These are phyloP conservation scores for Bacidia rubella DNA, from an alignment of 495 filamentous ascomycete genomes.

Conservation along the genomic window DNA sequence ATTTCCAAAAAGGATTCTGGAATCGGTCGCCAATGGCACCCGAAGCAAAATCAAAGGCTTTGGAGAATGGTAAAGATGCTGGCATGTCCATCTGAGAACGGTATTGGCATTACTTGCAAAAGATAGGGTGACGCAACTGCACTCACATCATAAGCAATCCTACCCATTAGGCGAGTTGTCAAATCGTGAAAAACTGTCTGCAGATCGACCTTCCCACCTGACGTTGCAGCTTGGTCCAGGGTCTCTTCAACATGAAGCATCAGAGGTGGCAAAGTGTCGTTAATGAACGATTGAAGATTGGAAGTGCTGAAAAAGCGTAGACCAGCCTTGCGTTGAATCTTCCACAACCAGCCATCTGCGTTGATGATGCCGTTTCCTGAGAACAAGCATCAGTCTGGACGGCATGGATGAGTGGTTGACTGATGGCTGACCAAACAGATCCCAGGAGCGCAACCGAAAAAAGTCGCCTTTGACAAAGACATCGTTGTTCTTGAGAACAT, in stretches of 20 bases:
- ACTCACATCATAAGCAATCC: conserved; percentile 44
- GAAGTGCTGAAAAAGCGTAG: conserved; percentile 41
- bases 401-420: background rate
- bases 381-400: background rate
- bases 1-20: conserved; percentile 45
- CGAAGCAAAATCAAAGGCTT: conserved; percentile 44
- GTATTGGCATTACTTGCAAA: background rate
- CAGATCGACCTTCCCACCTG: conserved; percentile 29
- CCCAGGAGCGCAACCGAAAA: conserved; percentile 42
- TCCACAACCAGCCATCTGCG: conserved; percentile 47
- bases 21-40: conserved; percentile 44
- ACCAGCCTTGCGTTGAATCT: conserved; percentile 44
- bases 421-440: conserved; percentile 47
- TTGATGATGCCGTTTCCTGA: conserved; percentile 49
- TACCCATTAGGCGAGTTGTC: conserved; percentile 46
- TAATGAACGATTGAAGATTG: conserved; percentile 41
- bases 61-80: conserved; percentile 40
- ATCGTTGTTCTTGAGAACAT: conserved; percentile 43
- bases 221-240: conserved; percentile 21
- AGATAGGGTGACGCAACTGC: background rate
- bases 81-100: conserved; percentile 43
- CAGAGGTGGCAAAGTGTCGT: conserved; percentile 39
- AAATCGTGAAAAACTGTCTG: conserved; percentile 44
- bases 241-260: conserved; percentile 26
- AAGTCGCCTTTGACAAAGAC: conserved; percentile 45